A percentile compares a stretch with the other conserved stretches of the same genome.
Conservation (phyloP, 306 rosid species). For the Gastrolobium villosum region DNA sequence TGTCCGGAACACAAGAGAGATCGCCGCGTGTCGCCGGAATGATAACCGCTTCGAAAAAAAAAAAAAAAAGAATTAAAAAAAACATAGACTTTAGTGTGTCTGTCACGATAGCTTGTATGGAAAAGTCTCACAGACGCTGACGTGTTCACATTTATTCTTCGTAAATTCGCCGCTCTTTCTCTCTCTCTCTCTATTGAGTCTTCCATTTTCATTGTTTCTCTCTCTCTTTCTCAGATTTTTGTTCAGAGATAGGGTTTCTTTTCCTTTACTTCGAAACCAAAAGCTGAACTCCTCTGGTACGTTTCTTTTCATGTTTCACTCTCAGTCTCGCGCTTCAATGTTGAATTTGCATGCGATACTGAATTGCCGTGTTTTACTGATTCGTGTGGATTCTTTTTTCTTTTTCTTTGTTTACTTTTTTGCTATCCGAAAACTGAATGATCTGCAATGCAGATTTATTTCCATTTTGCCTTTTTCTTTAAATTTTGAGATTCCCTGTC, state of each 20-base stretch:
- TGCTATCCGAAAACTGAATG: slow-evolving; percentile 23
- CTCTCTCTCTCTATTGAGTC: slow-evolving; percentile 23
- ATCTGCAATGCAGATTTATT: slow-evolving; percentile 43
- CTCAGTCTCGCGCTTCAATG: slow-evolving; percentile 30
- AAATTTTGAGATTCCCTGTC: slow-evolving; percentile 12
- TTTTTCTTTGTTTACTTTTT: neutral
- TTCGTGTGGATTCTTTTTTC: neutral
- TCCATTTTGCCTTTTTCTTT: slow-evolving; percentile 9
- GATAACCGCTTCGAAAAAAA: slow-evolving; percentile 9
- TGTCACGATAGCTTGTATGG: slow-evolving; percentile 54
- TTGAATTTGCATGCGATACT: slow-evolving; percentile 13
- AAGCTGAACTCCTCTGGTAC: slow-evolving; percentile 60
- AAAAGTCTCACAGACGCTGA: slow-evolving; percentile 57
- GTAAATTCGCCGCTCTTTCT: slow-evolving; percentile 55
- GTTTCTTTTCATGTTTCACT: slow-evolving; percentile 31
- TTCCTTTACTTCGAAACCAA: slow-evolving; percentile 64
- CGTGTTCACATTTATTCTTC: slow-evolving; percentile 59
- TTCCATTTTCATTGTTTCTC: slow-evolving; percentile 44
- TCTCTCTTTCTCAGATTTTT: slow-evolving; percentile 49
- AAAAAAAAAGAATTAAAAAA: too few species aligned
- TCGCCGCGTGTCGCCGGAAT: slow-evolving; percentile 54
- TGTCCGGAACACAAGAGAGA: slow-evolving; percentile 35
- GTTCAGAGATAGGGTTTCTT: slow-evolving; percentile 70
- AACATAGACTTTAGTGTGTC: slow-evolving; percentile 50
- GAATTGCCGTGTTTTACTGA: slow-evolving; percentile 43